A percentile compares a stretch with the other conserved stretches of the same genome.
Conservation (phyloP, 2,329 filamentous ascomycete genomes). For the Colletotrichum chlorophyti region DNA sequence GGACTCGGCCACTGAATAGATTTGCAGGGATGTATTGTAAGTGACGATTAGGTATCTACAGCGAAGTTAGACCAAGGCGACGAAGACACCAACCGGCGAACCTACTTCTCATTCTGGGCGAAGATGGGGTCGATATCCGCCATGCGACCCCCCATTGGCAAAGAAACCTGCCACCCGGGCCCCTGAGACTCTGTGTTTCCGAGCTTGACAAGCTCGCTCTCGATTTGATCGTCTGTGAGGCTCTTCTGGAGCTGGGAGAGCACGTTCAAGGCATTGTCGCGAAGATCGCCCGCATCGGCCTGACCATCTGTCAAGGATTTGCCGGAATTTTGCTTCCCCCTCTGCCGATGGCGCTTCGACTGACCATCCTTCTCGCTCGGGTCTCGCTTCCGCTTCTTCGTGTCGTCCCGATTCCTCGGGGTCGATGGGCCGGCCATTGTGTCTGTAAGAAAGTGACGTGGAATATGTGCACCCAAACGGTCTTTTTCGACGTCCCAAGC, state of each 20-base stretch:
- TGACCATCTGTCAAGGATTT: slow-evolving; percentile 16
- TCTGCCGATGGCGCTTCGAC: slow-evolving; percentile 43
- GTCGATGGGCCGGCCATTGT: slow-evolving; percentile 45
- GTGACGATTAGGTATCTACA: slow-evolving; percentile 75
- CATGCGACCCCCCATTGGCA: slow-evolving; percentile 71
- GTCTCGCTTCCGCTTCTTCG: slow-evolving; percentile 57
- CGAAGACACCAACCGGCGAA: slow-evolving; percentile 15
- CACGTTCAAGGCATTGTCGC: slow-evolving; percentile 28
- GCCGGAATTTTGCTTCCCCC: slow-evolving; percentile 34
- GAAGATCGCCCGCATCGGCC: slow-evolving; percentile 19
- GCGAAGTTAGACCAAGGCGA: slow-evolving; percentile 34
- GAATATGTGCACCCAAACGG: neutral
- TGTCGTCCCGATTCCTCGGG: slow-evolving; percentile 41
- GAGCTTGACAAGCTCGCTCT: slow-evolving; percentile 17
- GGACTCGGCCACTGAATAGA: slow-evolving; percentile 84
- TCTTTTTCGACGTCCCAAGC: neutral
- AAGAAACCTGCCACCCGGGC: slow-evolving; percentile 65
- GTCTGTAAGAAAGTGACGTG: neutral
- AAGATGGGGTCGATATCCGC: slow-evolving; percentile 70
- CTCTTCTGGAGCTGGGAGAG: slow-evolving; percentile 23
- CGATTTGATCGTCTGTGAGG: slow-evolving; percentile 21
- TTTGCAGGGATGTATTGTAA: slow-evolving; percentile 76
- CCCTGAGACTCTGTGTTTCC: slow-evolving; percentile 22
- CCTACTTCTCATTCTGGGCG: slow-evolving; percentile 66
- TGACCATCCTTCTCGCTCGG: slow-evolving; percentile 47